Evolutionary conservation across 1,284 basidiomycete species (phyloP), one percentile per base, ranked within the genome.

Genomic region (Ustilago tritici): DNA sequence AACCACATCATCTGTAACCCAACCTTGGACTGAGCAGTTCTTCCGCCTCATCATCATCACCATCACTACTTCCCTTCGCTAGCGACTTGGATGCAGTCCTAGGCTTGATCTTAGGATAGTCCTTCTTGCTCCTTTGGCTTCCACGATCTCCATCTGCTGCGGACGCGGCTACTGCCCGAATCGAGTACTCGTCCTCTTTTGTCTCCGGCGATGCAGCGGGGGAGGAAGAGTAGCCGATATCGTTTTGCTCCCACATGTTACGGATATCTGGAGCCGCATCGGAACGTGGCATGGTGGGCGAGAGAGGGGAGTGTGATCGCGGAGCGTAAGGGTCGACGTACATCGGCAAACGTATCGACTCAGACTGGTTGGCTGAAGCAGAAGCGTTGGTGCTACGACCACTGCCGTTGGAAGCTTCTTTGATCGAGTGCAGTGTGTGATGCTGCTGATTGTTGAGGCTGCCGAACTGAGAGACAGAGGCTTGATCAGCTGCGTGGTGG

Each of bases 21-120:
- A 77, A 31, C 17, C 75, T 61, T 9, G 75, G 75, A 47, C 75
- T 77, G 41, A 77, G 66, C 50, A 77, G 34, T 35, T 76, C 74
- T 17, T 76, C 74, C 3, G 61, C 69, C 54, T 73, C 70, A 23
- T 77, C 66, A 0, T 73, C 70, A n/a, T 73, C 70, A n/a, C n/a
- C n/a, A 35, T 77, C 75, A 28, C 65, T 67, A 47, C 57, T 66
- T 1, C 46, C 60, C 32, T 69, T 61, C 14, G 32, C 28, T 2
- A 35, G 23, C 35, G 57, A 23, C 23, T 65, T 69, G 11, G 66
- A 70, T 8, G 63, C 75, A 7, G 36, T 35, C 3, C 66, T 46
- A n/a, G 69, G 69, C 55, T 68, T 69, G 59, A 62, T 72, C 62
- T 71, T 71, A 31, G 74, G 74, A 35, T 65, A 77, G n/a, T 61